A percentile compares a stretch with the other conserved stretches of the same genome.
Conservation (phyloP, 192 early-diverging fungal genomes). For the Glomus cerebriforme region DNA sequence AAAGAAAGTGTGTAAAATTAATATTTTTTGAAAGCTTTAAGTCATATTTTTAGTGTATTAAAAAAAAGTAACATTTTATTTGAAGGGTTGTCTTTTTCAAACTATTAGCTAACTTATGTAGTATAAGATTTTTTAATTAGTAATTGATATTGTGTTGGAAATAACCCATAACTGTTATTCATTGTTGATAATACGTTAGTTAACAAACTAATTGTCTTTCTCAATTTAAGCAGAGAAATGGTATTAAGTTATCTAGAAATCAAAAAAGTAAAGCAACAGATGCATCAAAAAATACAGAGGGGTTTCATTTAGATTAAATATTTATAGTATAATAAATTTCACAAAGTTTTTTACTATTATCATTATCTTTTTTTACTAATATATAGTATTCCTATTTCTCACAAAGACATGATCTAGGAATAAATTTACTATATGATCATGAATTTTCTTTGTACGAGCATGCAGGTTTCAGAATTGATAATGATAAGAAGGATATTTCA, state of each 20-base stretch:
- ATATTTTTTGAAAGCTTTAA: too few relatives aligned
- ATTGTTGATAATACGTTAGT: background rate
- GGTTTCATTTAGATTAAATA: conserved; percentile 22
- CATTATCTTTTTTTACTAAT: background rate
- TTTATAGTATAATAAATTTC: conserved; percentile 9
- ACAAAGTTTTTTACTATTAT: background rate
- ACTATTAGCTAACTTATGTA: too few relatives aligned
- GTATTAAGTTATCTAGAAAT: background rate
- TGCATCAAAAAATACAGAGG: background rate
- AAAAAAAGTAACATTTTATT: too few relatives aligned
- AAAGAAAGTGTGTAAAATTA: too few relatives aligned
- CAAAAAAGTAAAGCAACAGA: background rate
- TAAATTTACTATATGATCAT: background rate
- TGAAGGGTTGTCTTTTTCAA: too few relatives aligned
- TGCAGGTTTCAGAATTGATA: conserved; percentile 28
- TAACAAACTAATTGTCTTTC: background rate
- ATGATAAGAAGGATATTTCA: conserved; percentile 11
- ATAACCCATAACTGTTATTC: background rate
- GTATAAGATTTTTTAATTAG: too few relatives aligned
- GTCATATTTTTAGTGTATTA: too few relatives aligned
- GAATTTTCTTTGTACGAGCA: conserved; percentile 26
- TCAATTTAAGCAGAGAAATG: background rate
- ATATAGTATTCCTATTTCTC: background rate
- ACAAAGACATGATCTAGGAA: conserved; percentile 23
- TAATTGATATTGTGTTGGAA: too few relatives aligned